Evolutionary conservation across 768 basidiomycete genomes (phyloP).

Genomic region (Phanerochaete carnosa): DNA sequence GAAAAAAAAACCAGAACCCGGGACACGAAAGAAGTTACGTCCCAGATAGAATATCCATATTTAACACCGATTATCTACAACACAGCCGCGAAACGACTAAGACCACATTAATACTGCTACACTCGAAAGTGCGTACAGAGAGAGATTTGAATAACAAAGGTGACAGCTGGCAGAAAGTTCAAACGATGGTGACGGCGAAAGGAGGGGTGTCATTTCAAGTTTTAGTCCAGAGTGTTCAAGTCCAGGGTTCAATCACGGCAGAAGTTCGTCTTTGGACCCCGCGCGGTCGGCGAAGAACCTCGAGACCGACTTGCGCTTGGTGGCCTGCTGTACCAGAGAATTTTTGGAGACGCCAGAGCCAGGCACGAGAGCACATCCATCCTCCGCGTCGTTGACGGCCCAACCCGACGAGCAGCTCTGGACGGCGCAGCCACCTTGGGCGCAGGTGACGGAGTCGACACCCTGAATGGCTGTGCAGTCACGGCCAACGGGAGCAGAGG

Average conservation of each 20-base stretch:
- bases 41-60: too few relatives aligned
- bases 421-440: conserved; percentile 10
- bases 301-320: background rate
- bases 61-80: too few relatives aligned
- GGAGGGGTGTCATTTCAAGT: background rate
- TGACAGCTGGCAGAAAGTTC: background rate
- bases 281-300: background rate
- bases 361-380: background rate
- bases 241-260: background rate
- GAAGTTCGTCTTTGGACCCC: background rate
- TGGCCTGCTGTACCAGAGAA: too few relatives aligned
- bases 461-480: conserved; percentile 16
- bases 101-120: too few relatives aligned
- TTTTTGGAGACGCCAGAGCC: too few relatives aligned
- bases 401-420: conserved; percentile 1
- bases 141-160: background rate
- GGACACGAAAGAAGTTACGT: too few relatives aligned
- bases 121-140: background rate
- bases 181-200: background rate
- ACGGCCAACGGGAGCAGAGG: conserved; percentile 1
- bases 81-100: too few relatives aligned
- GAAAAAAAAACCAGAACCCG: too few relatives aligned
- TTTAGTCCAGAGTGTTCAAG: background rate
- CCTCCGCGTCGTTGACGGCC: background rate
- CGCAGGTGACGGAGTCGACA: conserved; percentile 11